Base-by-base conservation (phyloP, 768 basidiomycete genomes). In the Suillus cothurnatus region DNA sequence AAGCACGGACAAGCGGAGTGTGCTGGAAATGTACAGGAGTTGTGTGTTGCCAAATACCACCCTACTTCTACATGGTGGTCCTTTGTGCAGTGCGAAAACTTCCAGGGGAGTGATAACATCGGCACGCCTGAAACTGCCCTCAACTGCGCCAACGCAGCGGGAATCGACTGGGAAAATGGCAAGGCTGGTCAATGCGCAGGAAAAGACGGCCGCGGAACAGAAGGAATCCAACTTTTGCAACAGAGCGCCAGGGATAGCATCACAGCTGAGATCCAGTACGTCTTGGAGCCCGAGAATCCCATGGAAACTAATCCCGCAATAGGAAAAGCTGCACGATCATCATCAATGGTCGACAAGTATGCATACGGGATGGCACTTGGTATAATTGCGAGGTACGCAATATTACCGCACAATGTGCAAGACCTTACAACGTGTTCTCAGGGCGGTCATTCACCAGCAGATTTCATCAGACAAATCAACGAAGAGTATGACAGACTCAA, bases 311-410 rank as follows among this genome's bases (percentile, higher is more conserved):
- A 64, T 47, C 56, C 63, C 34, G 61, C 45, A 62, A 59, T 71
- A 91, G 88, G 62, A 95, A 89, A 78, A 95, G 94, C 73, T 97
- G 95, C 79, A 95, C 95, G 8, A 81, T 98, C 53, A 71, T 94
- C 45, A 92, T 98, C 71, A 90, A 85, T 70, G 84, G 81, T 3
- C 81, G 79, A 68, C 78, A 84, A 67, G 86, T 90, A 17, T 95
- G 93, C 71, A 82, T 94, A 47, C 90, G 88, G 63, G 93, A 95
- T 71, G 86, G 81, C 9, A 84, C 78, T 58, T 95, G 94, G 93
- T 87, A 90, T 72, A 77, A 88, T 55, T 96, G 92, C 74, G 87
- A 92, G 77, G 92, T 92, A 70, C 73, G 84, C 72, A 41, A 26
- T 12, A 41, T 59, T 31, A 7, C 58, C 58, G 58, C 39, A 41